These are phyloP conservation scores for Lichtheimia ornata DNA, from an alignment of 371 early-diverging fungal genomes.

Conservation along the genomic window DNA sequence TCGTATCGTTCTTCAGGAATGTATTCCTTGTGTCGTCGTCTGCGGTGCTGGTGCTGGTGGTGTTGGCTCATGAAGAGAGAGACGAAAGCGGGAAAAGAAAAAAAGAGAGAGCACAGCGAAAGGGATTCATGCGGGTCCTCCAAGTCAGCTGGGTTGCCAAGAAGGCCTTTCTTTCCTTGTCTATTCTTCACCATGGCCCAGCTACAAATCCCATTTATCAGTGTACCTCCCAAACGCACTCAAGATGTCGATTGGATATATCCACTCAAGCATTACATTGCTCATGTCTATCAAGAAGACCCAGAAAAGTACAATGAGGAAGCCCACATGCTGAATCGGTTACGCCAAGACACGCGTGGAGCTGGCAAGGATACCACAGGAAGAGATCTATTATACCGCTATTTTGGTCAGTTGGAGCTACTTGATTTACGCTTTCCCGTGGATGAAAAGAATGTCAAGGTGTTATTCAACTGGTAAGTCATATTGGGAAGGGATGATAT, in stretches of 20 bases:
- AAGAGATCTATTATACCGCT: conserved; percentile 89
- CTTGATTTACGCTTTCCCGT: conserved; percentile 92
- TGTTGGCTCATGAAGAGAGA: not conserved
- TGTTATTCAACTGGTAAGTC: conserved; percentile 85
- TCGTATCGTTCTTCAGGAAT: conserved; percentile 45
- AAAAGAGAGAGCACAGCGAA: no score
- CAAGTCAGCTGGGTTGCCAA: no score
- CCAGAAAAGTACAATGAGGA: conserved; percentile 87
- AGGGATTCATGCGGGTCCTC: no score
- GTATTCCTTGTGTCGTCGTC: conserved; percentile 4
- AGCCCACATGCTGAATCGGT: conserved; percentile 82
- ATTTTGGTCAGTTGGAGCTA: conserved; percentile 94
- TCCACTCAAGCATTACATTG: conserved; percentile 84
- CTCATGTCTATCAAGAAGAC: conserved; percentile 84
- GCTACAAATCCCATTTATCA: conserved; percentile 55
- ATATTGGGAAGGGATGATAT: not conserved
- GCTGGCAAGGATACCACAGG: conserved; percentile 91
- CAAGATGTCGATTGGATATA: conserved; percentile 90
- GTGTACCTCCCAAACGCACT: conserved; percentile 78
- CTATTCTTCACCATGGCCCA: conserved; percentile 33
- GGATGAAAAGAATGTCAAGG: conserved; percentile 86
- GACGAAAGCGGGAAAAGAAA: not conserved
- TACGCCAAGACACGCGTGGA: conserved; percentile 94
- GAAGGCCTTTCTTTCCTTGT: no score
- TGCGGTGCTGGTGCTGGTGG: not conserved